A percentile compares a stretch with the other conserved stretches of the same genome.
Conservation (phyloP, 163 green algal genomes). For the Coccomyxa subellipsoidea region DNA sequence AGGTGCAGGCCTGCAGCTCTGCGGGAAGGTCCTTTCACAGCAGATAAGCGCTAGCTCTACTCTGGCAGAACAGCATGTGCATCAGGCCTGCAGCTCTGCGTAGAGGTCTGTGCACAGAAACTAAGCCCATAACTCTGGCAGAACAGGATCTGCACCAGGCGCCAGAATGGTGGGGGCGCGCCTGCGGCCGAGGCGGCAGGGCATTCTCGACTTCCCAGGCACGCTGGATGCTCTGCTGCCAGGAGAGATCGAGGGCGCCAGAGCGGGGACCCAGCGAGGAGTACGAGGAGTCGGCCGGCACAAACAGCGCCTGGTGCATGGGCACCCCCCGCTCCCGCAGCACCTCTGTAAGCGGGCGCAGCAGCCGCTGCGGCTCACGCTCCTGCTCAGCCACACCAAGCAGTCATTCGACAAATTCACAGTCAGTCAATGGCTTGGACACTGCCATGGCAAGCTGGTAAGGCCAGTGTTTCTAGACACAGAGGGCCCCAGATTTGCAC, state of each 20-base stretch:
- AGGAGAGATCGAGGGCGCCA: constrained; percentile 41
- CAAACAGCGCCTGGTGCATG: constrained; percentile 70
- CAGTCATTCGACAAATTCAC: not conserved
- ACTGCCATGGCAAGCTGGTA: no score
- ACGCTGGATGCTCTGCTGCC: constrained; percentile 49
- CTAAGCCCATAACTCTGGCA: no score
- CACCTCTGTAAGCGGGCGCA: constrained; percentile 54
- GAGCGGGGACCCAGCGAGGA: constrained; percentile 27
- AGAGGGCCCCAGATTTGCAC: no score
- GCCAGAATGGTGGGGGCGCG: not conserved
- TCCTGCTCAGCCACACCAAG: constrained; percentile 51
- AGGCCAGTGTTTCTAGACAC: no score
- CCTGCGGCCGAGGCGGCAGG: not conserved
- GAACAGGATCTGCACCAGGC: no score
- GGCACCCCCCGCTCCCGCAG: constrained; percentile 30
- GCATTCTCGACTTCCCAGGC: constrained; percentile 32
- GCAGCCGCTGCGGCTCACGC: constrained; percentile 74
- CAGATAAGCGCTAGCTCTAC: no score
- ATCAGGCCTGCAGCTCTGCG: no score
- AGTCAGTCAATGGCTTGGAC: no score
- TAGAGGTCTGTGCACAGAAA: no score
- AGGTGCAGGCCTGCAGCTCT: no score
- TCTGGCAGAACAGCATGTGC: no score
- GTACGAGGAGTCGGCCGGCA: constrained; percentile 70
- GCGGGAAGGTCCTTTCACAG: no score